phyloP scores from a whole-genome alignment of 495 filamentous ascomycete species.

The Achaetomiella virescens region DNA sequence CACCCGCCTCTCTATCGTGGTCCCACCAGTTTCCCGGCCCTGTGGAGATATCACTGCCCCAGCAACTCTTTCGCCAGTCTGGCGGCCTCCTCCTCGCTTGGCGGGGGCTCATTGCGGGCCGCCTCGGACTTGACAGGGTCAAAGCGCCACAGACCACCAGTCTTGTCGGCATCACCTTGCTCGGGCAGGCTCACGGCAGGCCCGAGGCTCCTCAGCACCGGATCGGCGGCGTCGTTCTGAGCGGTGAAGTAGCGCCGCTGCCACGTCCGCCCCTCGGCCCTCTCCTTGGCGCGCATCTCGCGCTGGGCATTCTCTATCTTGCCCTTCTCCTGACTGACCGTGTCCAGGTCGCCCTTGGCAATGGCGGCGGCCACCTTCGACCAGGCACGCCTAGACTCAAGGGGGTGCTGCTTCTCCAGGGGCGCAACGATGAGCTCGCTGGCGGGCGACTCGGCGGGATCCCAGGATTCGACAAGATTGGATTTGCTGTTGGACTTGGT shows the following conservation, averaged over 20 bases:
- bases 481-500: constrained; percentile 51
- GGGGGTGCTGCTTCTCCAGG: constrained; percentile 73
- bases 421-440: constrained; percentile 68
- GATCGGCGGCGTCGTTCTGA: constrained; percentile 42
- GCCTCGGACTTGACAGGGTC: constrained; percentile 57
- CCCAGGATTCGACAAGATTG: constrained; percentile 59
- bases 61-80: constrained; percentile 36
- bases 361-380: constrained; percentile 75
- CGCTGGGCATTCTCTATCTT: constrained; percentile 91
- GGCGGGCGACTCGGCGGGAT: constrained; percentile 53
- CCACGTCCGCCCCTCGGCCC: constrained; percentile 72
- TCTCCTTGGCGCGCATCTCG: constrained; percentile 74
- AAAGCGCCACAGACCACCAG: constrained; percentile 84
- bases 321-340: constrained; percentile 67
- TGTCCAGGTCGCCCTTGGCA: constrained; percentile 73
- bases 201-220: constrained; percentile 54
- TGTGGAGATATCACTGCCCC: constrained; percentile 31
- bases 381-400: constrained; percentile 89
- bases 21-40: neutral
- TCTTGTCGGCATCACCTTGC: constrained; percentile 70
- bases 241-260: constrained; percentile 75
- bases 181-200: constrained; percentile 45
- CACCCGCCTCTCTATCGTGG: neutral
- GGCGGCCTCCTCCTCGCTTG: constrained; percentile 34
- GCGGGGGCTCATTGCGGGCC: constrained; percentile 30